Base-by-base conservation (phyloP, 768 basidiomycete genomes). In the Tephrocybe rancida region DNA sequence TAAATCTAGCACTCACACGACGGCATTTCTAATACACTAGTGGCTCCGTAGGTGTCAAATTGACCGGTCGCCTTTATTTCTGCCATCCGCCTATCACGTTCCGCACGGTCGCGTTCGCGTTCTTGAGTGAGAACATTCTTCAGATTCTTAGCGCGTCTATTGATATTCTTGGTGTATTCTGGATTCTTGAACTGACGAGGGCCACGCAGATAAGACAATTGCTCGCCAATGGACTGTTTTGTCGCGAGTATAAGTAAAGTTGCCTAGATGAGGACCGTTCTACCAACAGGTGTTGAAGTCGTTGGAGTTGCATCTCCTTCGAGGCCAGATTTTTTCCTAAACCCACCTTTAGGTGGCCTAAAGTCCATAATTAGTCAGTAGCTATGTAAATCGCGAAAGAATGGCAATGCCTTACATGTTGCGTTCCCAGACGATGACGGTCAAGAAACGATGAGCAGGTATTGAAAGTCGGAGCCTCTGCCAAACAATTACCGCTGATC, bases 121-220 rank as follows among this genome's bases (percentile, higher is more conserved):
- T 93, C 92, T 58, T 90, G 87, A 0, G 81, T 79, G 19, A 94
- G 74, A 1, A 94, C 85, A 2, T 84, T 77, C 70, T 93, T 94
- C 62, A 92, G 65, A 59, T 91, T 90, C 74, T 90, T 92, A 19
- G 88, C 83, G 19, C 90, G 78, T 7, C 90, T 77, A 54, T 84
- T 88, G 6, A 78, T 63, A 60, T 90, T 90, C 70, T 87, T 90
- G 6, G 74, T 75, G 61, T 90, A 89, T 24, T 76, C 67, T 0
- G 82, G 77, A 59, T 86, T 90, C 70, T 94, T 94, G 75, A 93
- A 93, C 0, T 90, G 87, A 0, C 87, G 79, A 0, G 87, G 85
- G 24, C 68, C 69, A 52, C 90, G 81, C 2, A 88, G 72, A 61
- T 87, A 88, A 0, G 90, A 92, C 16, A 91, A 70, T 49, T 88